Evolutionary conservation across 176 grass and related monocot species (phyloP).

Genomic region (Panicum miliaceum): DNA sequence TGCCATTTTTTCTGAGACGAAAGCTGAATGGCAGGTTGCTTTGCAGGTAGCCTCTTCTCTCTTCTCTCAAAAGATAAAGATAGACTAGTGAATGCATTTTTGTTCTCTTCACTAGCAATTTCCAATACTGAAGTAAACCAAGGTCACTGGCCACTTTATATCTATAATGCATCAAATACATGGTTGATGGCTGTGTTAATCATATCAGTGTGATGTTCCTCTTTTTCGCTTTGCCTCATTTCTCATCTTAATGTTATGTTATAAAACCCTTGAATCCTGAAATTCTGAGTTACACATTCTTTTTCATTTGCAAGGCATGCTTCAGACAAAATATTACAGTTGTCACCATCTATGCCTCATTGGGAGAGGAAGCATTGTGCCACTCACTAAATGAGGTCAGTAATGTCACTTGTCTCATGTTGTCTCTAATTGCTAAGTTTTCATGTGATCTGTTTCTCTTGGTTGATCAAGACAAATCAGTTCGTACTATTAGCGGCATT

Average conservation of each 20-base stretch:
- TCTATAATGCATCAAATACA: not conserved
- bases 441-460: slow-evolving; percentile 22
- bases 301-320: slow-evolving; percentile 67
- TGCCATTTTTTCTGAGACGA: slow-evolving; percentile 95
- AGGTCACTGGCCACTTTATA: not conserved
- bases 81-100: slow-evolving; percentile 9
- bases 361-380: slow-evolving; percentile 94
- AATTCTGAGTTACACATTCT: slow-evolving; percentile 6
- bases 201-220: not conserved
- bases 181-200: not conserved
- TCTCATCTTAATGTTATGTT: slow-evolving; percentile 19
- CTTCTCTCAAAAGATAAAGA: not conserved
- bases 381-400: slow-evolving; percentile 96
- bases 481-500: slow-evolving; percentile 4
- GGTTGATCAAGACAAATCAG: slow-evolving; percentile 15
- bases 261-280: slow-evolving; percentile 8
- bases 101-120: not conserved
- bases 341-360: slow-evolving; percentile 89
- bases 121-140: not conserved
- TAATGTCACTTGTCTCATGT: slow-evolving; percentile 31
- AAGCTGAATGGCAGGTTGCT: slow-evolving; percentile 88
- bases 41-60: slow-evolving; percentile 67
- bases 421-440: not conserved
- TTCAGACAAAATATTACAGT: slow-evolving; percentile 87
- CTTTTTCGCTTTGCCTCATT: not conserved